These are phyloP conservation scores for Aristolochia contorta DNA, from an alignment of 164 flowering plant species.

Conservation along the genomic window DNA sequence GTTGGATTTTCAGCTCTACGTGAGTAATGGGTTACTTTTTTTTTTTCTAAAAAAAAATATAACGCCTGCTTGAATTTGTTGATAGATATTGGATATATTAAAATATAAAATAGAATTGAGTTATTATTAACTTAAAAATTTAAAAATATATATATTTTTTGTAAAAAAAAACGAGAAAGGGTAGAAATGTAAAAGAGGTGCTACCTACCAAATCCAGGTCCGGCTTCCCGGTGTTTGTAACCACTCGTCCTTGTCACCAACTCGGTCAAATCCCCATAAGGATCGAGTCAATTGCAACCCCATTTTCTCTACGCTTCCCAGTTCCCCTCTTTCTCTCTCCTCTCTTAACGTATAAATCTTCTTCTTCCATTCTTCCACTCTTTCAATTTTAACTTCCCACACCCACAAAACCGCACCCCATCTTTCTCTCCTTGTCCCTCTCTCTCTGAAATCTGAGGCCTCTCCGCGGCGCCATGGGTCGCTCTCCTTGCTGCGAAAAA, in stretches of 20 bases:
- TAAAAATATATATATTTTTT: no score
- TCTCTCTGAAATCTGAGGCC: no score
- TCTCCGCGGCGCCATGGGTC: slow-evolving; percentile 35
- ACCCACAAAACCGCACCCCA: background rate
- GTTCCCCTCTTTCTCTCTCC: background rate
- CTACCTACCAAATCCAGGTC: slow-evolving; percentile 17
- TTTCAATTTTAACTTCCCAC: slow-evolving; percentile 1
- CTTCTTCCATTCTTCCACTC: slow-evolving; percentile 3
- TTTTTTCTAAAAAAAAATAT: no score
- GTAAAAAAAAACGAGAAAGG: background rate
- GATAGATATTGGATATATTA: no score
- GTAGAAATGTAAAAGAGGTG: slow-evolving; percentile 7
- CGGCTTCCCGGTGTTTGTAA: slow-evolving; percentile 3
- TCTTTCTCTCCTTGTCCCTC: slow-evolving; percentile 1
- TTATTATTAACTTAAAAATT: no score
- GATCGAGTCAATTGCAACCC: slow-evolving; percentile 16
- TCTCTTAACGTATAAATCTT: slow-evolving; percentile 4
- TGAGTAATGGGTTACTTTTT: no score
- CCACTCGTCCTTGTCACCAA: slow-evolving; percentile 20
- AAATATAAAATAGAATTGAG: no score
- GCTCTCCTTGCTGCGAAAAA: slow-evolving; percentile 85
- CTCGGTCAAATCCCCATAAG: slow-evolving; percentile 19
- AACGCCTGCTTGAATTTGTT: no score
- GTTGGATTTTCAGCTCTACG: no score
- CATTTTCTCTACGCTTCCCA: background rate